Base-by-base conservation (phyloP, 768 basidiomycete genomes). In the Podaxis sp. region DNA sequence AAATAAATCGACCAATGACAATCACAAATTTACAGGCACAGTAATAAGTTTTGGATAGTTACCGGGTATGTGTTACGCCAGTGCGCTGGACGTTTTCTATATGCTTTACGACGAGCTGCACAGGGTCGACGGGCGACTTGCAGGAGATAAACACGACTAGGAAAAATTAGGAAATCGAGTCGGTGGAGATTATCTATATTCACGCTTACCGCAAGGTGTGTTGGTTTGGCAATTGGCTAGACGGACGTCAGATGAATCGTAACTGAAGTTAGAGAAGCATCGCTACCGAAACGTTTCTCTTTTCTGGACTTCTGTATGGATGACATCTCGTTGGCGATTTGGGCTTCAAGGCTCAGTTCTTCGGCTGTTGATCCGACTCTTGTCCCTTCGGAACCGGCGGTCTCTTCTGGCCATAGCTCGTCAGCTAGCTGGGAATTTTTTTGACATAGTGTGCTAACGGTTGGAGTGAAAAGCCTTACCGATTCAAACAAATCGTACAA, bases 111-210 rank as follows among this genome's bases (percentile, higher is more conserved):
- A 91, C 84, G 17, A 94, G 76, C 64, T 84, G 77, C 19, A 93
- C 86, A 1, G 93, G 91, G 69, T 94, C 87, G 24, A 93, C 79
- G 0, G 92, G 92, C 1, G 85, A 78, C 72, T 84, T 89, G 72
- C 90, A 93, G 9, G 90, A 87, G 50, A 94, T 88, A 71, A 92
- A 93, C 27, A 91, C 75, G 13, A 93, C 92, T 94, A 60, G 65
- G 46, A 36, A 67, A 40, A 47, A 8, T 19, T 52, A 38, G 57
- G 54, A 49, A 38, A 61, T 25, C 60, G 59, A 25, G 7, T 59
- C 38, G 51, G 47, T 33, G 54, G 54, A 58, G 43, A 57, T 37
- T 0, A 33, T 12, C 51, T 54, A 24, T 56, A 54, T 37, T 17
- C 36, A 47, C 25, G 65, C 81, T 40, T 71, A 93, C 92, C 85